Evolutionary conservation across 1,139 yeast genomes (phyloP).

Genomic region (Waltiozyma sp.): DNA sequence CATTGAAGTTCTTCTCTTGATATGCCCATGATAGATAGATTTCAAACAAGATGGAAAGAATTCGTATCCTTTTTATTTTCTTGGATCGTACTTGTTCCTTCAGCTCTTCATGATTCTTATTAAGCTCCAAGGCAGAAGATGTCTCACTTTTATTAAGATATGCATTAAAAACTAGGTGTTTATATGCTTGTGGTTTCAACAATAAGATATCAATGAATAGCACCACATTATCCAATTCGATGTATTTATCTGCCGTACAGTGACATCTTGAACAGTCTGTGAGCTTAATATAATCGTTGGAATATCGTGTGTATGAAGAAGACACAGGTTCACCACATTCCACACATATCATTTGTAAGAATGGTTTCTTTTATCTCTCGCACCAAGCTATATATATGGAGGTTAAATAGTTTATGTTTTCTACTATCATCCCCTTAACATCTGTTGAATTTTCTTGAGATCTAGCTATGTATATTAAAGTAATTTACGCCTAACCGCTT

Average conservation of each 20-base stretch:
- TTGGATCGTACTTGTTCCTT: slow-evolving; percentile 15
- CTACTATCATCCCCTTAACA: no score
- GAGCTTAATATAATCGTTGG: slow-evolving; percentile 69
- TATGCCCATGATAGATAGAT: slow-evolving; percentile 89
- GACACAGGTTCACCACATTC: slow-evolving; percentile 66
- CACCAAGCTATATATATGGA: no score
- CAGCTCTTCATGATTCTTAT: slow-evolving; percentile 2
- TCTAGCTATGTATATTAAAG: no score
- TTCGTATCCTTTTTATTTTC: slow-evolving; percentile 35
- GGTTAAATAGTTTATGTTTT: no score
- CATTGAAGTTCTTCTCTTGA: slow-evolving; percentile 47
- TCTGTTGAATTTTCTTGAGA: no score
- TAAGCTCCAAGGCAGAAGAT: not conserved
- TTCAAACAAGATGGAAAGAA: slow-evolving; percentile 70
- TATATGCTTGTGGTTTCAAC: slow-evolving; percentile 79
- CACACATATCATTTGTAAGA: slow-evolving; percentile 62
- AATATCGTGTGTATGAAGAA: slow-evolving; percentile 59
- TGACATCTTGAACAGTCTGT: slow-evolving; percentile 70
- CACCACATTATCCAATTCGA: slow-evolving; percentile 80
- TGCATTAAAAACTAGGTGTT: slow-evolving; percentile 72
- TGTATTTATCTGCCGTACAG: slow-evolving; percentile 76
- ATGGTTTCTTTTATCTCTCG: not conserved
- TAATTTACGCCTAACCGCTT: no score
- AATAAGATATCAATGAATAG: slow-evolving; percentile 74
- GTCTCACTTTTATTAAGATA: slow-evolving; percentile 1